phyloP scores from a whole-genome alignment of 352 stramenopile species.

The Phytopythium montanum region DNA sequence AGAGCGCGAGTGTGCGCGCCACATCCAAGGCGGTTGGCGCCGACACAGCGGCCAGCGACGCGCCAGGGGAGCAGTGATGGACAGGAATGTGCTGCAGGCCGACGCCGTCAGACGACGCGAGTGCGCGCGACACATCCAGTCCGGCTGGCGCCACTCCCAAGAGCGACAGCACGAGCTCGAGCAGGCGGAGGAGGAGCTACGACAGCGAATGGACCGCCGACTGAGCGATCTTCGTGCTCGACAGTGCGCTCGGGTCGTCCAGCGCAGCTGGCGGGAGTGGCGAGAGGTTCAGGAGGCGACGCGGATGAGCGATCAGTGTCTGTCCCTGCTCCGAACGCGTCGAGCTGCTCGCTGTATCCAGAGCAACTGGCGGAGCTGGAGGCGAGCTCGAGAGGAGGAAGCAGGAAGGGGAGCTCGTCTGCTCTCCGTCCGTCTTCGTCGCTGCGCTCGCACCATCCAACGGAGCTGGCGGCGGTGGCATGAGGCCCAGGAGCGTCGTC shows the following conservation, averaged over 20 bases:
- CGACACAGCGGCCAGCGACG: conserved; percentile 15
- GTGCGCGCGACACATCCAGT: conserved; percentile 4
- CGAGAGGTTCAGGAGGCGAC: background rate
- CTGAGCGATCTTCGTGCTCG: background rate
- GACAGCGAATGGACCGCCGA: background rate
- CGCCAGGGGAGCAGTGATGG: background rate
- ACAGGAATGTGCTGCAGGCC: background rate
- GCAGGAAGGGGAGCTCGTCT: background rate
- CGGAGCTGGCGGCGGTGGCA: conserved; percentile 2
- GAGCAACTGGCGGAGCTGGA: conserved; percentile 1
- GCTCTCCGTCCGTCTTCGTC: background rate
- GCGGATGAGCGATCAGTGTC: background rate
- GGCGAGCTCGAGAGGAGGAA: background rate
- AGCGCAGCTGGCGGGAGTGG: conserved; percentile 14
- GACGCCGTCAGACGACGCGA: conserved; percentile 1
- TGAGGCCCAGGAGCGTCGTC: background rate
- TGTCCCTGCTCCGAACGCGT: background rate
- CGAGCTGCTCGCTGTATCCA: background rate
- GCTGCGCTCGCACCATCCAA: conserved; percentile 8
- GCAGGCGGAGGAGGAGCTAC: background rate
- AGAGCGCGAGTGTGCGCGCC: conserved; percentile 2
- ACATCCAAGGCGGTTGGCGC: conserved; percentile 11
- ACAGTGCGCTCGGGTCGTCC: conserved; percentile 10
- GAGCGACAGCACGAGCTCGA: background rate
- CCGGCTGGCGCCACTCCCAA: background rate